These are phyloP conservation scores for Pouteria campechiana DNA, from an alignment of 179 eudicot genomes.

Conservation along the genomic window DNA sequence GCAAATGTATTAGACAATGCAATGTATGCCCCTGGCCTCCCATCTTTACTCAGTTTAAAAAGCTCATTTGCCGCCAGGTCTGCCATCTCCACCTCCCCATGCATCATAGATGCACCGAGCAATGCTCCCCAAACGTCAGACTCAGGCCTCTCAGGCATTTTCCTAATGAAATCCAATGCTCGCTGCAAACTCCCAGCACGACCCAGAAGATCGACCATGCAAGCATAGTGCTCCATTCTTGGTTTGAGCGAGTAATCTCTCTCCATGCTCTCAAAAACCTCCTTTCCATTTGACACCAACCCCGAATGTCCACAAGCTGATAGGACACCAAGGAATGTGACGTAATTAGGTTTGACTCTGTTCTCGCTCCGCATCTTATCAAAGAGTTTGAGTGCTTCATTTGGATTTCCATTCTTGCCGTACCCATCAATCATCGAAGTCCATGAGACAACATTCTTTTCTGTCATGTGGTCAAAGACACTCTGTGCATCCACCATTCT, in stretches of 20 bases:
- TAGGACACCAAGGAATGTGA: slow-evolving; percentile 67
- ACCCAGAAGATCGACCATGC: slow-evolving; percentile 88
- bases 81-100: slow-evolving; percentile 72
- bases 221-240: slow-evolving; percentile 88
- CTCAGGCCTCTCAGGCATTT: slow-evolving; percentile 71
- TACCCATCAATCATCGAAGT: slow-evolving; percentile 95
- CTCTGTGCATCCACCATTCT: slow-evolving; percentile 48
- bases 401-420: slow-evolving; percentile 71
- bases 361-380: slow-evolving; percentile 29
- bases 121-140: slow-evolving; percentile 94
- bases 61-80: slow-evolving; percentile 59
- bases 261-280: slow-evolving; percentile 68
- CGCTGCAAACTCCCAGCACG: slow-evolving; percentile 53
- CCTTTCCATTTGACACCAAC: slow-evolving; percentile 45
- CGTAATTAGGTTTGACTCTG: slow-evolving; percentile 38
- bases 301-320: slow-evolving; percentile 86
- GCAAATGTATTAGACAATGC: slow-evolving; percentile 75
- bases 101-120: slow-evolving; percentile 61
- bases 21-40: slow-evolving; percentile 75
- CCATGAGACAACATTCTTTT: slow-evolving; percentile 73
- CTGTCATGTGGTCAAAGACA: slow-evolving; percentile 60
- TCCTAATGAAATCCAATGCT: slow-evolving; percentile 55
- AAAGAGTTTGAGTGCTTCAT: slow-evolving; percentile 55
- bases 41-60: slow-evolving; percentile 34
- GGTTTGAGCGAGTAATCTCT: slow-evolving; percentile 60